A percentile compares a stretch with the other conserved stretches of the same genome.
Evolutionary conservation across 2,329 filamentous ascomycete species (phyloP).

Genomic region (Fusarium coffeatum): DNA sequence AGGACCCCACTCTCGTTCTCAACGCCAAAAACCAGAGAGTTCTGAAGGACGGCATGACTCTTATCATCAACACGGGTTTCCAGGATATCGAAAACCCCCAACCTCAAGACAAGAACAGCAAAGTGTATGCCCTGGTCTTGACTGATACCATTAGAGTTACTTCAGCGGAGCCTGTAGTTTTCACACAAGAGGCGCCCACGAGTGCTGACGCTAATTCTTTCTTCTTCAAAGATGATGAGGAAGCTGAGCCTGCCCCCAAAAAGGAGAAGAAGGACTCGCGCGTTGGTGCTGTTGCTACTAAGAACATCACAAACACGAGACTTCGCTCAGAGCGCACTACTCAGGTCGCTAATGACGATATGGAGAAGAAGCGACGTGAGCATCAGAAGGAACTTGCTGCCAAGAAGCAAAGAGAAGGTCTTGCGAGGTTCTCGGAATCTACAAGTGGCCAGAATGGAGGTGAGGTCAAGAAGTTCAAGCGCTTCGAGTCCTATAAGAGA

Average conservation of each 20-base stretch:
- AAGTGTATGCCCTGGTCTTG: slow-evolving; percentile 87
- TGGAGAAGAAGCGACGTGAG: slow-evolving; percentile 85
- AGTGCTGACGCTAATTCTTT: slow-evolving; percentile 96
- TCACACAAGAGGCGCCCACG: slow-evolving; percentile 91
- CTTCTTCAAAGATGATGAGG: slow-evolving; percentile 98
- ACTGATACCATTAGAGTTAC: slow-evolving; percentile 94
- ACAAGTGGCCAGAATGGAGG: slow-evolving; percentile 86
- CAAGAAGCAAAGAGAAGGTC: slow-evolving; percentile 91
- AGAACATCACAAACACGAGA: slow-evolving; percentile 95
- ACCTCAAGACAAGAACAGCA: slow-evolving; percentile 89
- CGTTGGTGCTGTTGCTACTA: slow-evolving; percentile 88
- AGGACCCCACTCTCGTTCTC: slow-evolving; percentile 83
- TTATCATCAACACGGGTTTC: slow-evolving; percentile 90
- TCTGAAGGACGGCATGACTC: slow-evolving; percentile 96
- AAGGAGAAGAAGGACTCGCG: slow-evolving; percentile 88
- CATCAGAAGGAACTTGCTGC: slow-evolving; percentile 90
- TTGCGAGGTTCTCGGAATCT: slow-evolving; percentile 86
- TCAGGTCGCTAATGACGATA: slow-evolving; percentile 83
- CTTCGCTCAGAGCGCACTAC: slow-evolving; percentile 90
- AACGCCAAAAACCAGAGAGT: slow-evolving; percentile 86
- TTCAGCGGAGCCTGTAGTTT: slow-evolving; percentile 81
- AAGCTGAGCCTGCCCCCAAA: slow-evolving; percentile 85
- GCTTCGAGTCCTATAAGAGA: slow-evolving; percentile 98
- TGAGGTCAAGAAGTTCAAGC: slow-evolving; percentile 98
- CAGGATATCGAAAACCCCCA: slow-evolving; percentile 88